phyloP scores from a whole-genome alignment of 768 basidiomycete genomes.

The Suillus paluster region DNA sequence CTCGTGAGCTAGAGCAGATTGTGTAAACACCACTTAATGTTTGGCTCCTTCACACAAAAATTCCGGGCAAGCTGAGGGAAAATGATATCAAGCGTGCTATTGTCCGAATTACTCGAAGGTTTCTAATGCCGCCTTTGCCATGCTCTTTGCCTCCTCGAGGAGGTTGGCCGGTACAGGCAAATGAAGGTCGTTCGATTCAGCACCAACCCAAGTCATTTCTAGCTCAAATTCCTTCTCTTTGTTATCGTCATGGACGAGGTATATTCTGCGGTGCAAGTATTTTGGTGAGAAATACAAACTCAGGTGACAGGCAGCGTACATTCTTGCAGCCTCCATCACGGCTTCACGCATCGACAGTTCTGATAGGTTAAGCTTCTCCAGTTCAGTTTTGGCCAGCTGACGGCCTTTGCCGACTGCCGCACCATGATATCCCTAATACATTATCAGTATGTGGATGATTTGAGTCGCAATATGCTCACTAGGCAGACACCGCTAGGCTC shows the following conservation, averaged over 20 bases:
- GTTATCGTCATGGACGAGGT: constrained; percentile 95
- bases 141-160: constrained; percentile 80
- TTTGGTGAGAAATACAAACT: neutral
- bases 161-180: constrained; percentile 85
- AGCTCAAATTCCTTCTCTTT: constrained; percentile 99
- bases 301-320: constrained; percentile 57
- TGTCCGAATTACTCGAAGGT: constrained; percentile 51
- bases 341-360: constrained; percentile 85
- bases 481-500: constrained; percentile 95
- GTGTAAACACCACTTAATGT: constrained; percentile 51
- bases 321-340: constrained; percentile 91
- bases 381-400: constrained; percentile 95
- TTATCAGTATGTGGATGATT: neutral
- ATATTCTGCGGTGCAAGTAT: constrained; percentile 64
- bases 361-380: constrained; percentile 91
- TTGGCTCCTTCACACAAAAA: neutral
- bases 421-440: constrained; percentile 84
- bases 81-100: constrained; percentile 24
- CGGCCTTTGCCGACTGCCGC: constrained; percentile 99
- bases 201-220: constrained; percentile 95
- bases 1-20: constrained; percentile 89
- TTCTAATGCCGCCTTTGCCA: constrained; percentile 87
- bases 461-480: constrained; percentile 48
- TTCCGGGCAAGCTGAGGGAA: constrained; percentile 2
- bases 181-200: constrained; percentile 81